Percentiles rank a stretch among this genome's conserved stretches.
phyloP scores from a whole-genome alignment of 371 early-diverging fungal species.

The Mortierella sp. region DNA sequence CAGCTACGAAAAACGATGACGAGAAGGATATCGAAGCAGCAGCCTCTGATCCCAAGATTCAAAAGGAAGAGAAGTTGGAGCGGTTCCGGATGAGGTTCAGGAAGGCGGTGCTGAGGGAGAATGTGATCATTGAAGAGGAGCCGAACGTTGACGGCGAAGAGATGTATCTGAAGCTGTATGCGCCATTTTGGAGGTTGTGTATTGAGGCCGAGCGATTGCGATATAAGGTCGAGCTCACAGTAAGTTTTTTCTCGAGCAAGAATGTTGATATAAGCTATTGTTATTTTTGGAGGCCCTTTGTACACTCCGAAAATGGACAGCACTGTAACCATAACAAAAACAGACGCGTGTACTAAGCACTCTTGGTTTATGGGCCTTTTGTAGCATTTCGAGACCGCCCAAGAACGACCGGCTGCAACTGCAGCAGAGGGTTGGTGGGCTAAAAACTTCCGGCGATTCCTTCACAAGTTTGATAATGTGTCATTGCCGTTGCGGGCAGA shows the following conservation, averaged over 20 bases:
- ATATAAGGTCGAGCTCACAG: constrained; percentile 44
- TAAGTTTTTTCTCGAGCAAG: constrained; percentile 6
- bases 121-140: constrained; percentile 59
- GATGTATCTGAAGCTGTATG: constrained; percentile 59
- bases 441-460: constrained; percentile 12
- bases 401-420: constrained; percentile 28
- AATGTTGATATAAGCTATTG: neutral
- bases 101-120: constrained; percentile 54
- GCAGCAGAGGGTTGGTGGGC: constrained; percentile 9
- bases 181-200: constrained; percentile 60
- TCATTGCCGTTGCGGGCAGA: constrained; percentile 45
- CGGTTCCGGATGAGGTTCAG: constrained; percentile 45
- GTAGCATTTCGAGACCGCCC: constrained; percentile 26
- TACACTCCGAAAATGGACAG: no score
- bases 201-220: constrained; percentile 56
- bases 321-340: no score
- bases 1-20: neutral
- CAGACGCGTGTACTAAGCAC: no score
- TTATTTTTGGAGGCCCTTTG: constrained; percentile 7
- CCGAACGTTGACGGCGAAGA: constrained; percentile 52
- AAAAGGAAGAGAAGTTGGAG: constrained; percentile 24
- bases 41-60: constrained; percentile 19
- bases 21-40: constrained; percentile 29
- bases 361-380: neutral
- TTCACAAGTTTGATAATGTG: constrained; percentile 33